Percentiles rank a stretch among this genome's conserved stretches.
These are phyloP conservation scores for Rhizophora mangle DNA, from an alignment of 345 rosid genomes.

Conservation along the genomic window DNA sequence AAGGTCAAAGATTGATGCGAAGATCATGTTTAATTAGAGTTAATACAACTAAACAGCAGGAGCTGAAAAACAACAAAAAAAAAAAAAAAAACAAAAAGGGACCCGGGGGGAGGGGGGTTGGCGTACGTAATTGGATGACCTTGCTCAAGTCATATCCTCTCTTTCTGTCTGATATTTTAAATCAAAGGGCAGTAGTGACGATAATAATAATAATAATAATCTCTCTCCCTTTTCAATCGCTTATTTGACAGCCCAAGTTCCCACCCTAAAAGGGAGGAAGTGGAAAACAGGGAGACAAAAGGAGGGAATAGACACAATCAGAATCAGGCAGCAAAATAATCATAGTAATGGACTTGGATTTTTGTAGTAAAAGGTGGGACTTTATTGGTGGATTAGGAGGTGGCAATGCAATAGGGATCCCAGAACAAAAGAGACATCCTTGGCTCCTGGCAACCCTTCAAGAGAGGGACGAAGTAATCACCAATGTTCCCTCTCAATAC, in stretches of 20 bases:
- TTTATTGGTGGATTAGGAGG: conserved; percentile 24
- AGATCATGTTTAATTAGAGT: conserved; percentile 20
- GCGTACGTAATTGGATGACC: background rate
- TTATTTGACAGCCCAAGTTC: conserved; percentile 40
- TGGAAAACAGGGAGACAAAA: conserved; percentile 28
- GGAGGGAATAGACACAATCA: background rate
- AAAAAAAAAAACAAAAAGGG: background rate
- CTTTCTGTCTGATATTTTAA: conserved; percentile 16
- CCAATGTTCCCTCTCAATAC: conserved; percentile 29
- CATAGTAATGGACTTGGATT: background rate
- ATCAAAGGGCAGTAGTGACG: background rate
- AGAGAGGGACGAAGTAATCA: conserved; percentile 33
- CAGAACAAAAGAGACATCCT: conserved; percentile 59
- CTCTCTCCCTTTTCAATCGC: conserved; percentile 16
- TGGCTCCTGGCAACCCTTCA: conserved; percentile 64
- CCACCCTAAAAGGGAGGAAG: conserved; percentile 23
- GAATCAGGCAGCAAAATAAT: background rate
- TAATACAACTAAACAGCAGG: conserved; percentile 7
- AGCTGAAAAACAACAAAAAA: background rate
- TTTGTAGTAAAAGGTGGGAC: background rate
- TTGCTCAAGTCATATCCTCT: conserved; percentile 4
- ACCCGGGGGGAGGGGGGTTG: background rate
- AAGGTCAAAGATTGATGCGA: conserved; percentile 35
- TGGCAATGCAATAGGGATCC: conserved; percentile 78
- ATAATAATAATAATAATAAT: background rate